Evolutionary conservation across 164 flowering plant genomes (phyloP), one percentile per base, ranked within the genome.

Genomic region (Taxillus chinensis): DNA sequence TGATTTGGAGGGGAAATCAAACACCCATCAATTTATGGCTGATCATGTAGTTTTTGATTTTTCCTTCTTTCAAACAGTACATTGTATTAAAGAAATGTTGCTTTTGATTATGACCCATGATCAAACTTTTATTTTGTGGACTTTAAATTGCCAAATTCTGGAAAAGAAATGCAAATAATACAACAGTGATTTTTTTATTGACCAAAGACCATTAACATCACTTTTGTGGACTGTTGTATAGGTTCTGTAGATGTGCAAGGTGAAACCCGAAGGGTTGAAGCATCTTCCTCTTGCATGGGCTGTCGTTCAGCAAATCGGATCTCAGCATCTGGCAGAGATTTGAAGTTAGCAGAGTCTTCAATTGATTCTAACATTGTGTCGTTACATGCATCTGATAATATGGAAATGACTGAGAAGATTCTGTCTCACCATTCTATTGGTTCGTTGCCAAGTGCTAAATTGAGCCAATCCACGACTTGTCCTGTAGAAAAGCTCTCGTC

Each of bases 401-500:
- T 42, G 15, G 51, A 62, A 39, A 10, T 15, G 39, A 52, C 61
- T 27, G 59, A 57, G 48, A 48, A 55, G 27, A 17, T 3, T 39
- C 15, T 41, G 40, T 62, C 49, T 41, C 38, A 9, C 39, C 41
- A 16, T 42, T 50, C 15, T 7, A 27, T 45, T 8, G 39, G 41
- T 17, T 39, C 41, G 5, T 55, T 57, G 53, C 45, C 64, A 41
- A 60, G 60, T 58, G 62, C 39, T 66, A 41, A 52, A 57, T 39
- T 50, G 55, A 61, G 63, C 64, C 54, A 49, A 3, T 45, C 52
- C 43, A 42, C 39, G 17, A 55, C 54, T 70, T 61, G 48, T 52
- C 41, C 50, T 67, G 61, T 67, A 74, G 71, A 63, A 52, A 55
- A 62, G 64, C 55, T 27, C 5, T 17, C 55, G 15, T 51, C 41